Evolutionary conservation across 2,329 filamentous ascomycete species (phyloP).

Genomic region (Aspergillus hortae): DNA sequence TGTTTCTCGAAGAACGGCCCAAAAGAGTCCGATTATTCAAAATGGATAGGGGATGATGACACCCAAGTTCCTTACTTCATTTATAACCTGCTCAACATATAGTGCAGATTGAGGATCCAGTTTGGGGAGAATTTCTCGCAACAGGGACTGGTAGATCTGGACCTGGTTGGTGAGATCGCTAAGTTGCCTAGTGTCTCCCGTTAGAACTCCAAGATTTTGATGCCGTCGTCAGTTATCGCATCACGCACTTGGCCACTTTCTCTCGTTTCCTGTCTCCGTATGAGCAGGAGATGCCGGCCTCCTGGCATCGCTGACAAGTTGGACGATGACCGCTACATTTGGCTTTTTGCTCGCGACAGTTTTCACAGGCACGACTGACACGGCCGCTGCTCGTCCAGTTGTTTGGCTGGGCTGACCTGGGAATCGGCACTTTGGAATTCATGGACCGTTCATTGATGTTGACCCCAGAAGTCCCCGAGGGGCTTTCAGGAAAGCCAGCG

Average conservation of each 20-base stretch:
- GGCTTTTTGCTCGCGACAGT: slow-evolving; percentile 44
- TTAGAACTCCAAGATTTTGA: slow-evolving; percentile 7
- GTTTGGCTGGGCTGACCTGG: slow-evolving; percentile 21
- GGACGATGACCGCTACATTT: slow-evolving; percentile 46
- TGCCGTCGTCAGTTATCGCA: background rate
- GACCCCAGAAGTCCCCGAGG: slow-evolving; percentile 7
- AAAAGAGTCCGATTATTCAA: background rate
- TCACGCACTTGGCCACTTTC: slow-evolving; percentile 39
- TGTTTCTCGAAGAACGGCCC: background rate
- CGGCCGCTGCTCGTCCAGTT: slow-evolving; percentile 26
- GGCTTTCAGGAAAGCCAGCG: slow-evolving; percentile 11
- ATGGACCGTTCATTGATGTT: slow-evolving; percentile 13
- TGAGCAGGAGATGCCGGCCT: slow-evolving; percentile 37
- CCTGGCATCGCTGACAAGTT: slow-evolving; percentile 41
- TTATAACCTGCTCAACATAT: slow-evolving; percentile 32
- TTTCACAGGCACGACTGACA: slow-evolving; percentile 41
- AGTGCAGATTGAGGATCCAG: slow-evolving; percentile 31
- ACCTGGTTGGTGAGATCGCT: slow-evolving; percentile 36
- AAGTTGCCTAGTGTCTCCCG: slow-evolving; percentile 30
- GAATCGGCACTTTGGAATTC: slow-evolving; percentile 31
- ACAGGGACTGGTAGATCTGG: slow-evolving; percentile 31
- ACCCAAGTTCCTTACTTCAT: slow-evolving; percentile 27
- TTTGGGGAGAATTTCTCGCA: slow-evolving; percentile 31
- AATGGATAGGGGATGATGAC: background rate
- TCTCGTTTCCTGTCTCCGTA: slow-evolving; percentile 46